These are phyloP conservation scores for Clausena lansium DNA, from an alignment of 345 rosid species.

Conservation along the genomic window DNA sequence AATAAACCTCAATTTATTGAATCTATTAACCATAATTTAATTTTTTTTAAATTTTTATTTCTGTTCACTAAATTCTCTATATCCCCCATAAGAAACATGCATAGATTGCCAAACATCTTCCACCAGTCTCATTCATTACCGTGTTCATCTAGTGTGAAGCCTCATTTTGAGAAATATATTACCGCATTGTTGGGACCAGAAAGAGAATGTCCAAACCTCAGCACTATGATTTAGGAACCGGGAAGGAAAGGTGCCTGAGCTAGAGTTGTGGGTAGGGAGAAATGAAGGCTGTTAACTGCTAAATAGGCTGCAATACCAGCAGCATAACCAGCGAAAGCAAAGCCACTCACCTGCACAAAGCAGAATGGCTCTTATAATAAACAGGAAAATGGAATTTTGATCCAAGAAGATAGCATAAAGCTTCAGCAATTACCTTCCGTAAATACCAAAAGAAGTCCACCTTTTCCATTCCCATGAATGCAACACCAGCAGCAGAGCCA, in stretches of 20 bases:
- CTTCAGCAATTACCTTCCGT: conserved; percentile 53
- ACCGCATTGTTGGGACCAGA: background rate
- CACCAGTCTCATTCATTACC: background rate
- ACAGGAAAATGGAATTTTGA: background rate
- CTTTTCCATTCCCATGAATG: conserved; percentile 98
- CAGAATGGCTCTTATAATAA: background rate
- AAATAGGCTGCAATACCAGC: conserved; percentile 70
- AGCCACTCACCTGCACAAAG: conserved; percentile 77
- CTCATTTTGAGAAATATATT: background rate
- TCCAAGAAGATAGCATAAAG: background rate
- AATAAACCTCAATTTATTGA: background rate
- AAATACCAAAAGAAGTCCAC: conserved; percentile 96
- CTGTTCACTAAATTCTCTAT: background rate
- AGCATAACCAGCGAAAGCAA: conserved; percentile 90
- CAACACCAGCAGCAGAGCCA: conserved; percentile 98
- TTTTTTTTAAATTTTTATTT: background rate
- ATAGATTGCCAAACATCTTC: background rate
- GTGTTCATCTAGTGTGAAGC: background rate
- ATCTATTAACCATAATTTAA: too few relatives aligned
- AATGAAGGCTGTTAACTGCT: conserved; percentile 39
- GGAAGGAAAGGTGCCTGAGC: conserved; percentile 60
- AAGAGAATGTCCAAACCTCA: background rate
- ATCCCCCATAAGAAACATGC: background rate
- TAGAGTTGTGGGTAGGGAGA: conserved; percentile 51
- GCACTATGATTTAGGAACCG: conserved; percentile 36